phyloP scores from a whole-genome alignment of 345 rosid genomes.

The Rhizophora apiculata region DNA sequence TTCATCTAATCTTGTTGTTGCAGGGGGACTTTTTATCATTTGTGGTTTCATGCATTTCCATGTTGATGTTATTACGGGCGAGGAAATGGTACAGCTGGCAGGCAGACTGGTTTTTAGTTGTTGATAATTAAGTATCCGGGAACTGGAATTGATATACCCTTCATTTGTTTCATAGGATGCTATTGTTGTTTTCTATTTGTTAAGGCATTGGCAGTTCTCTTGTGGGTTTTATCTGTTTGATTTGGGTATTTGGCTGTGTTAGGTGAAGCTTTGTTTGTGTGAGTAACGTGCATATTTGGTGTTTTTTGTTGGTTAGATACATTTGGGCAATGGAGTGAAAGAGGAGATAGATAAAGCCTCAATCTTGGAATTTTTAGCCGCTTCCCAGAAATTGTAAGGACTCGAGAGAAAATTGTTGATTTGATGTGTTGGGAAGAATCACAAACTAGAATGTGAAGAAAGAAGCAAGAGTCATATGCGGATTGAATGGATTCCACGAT shows the following conservation, averaged over 20 bases:
- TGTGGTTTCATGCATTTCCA: no score
- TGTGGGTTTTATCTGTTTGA: neutral
- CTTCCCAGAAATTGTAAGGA: neutral
- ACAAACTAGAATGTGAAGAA: neutral
- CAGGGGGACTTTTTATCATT: no score
- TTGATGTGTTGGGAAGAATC: neutral
- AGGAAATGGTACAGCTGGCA: no score
- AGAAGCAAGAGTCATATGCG: neutral
- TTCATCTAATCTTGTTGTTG: no score
- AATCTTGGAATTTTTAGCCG: no score
- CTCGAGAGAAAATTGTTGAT: neutral
- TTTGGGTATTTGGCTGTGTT: neutral
- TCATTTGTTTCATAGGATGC: no score
- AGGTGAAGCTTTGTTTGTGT: neutral
- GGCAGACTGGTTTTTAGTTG: conserved; percentile 2
- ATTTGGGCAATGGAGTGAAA: conserved; percentile 17
- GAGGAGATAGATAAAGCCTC: neutral
- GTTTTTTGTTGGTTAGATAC: neutral
- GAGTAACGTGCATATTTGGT: neutral
- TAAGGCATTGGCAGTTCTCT: no score
- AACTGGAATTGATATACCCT: no score
- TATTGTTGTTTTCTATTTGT: no score
- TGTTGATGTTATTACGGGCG: no score
- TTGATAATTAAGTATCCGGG: no score
- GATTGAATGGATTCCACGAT: conserved; percentile 33